phyloP scores from a whole-genome alignment of 352 stramenopile species.

The Globisporangium viniferum region DNA sequence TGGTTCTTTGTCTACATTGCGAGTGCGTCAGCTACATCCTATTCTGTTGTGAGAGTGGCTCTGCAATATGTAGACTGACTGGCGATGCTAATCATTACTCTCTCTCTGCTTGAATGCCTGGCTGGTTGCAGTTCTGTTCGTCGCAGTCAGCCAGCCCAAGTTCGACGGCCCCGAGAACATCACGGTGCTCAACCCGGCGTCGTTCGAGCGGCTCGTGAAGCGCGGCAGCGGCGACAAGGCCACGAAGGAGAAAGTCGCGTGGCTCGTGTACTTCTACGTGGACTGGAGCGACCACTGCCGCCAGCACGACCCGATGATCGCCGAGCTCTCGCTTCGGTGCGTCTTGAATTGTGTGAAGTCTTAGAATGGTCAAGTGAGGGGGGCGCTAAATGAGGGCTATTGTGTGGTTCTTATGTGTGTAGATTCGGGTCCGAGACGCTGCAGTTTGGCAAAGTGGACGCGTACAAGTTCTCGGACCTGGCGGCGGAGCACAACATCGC shows the following conservation, averaged over 20 bases:
- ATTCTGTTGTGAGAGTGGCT: not conserved
- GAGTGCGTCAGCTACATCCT: constrained; percentile 22
- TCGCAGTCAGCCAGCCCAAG: constrained; percentile 53
- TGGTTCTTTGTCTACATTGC: constrained; percentile 61
- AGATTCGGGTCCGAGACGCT: constrained; percentile 51
- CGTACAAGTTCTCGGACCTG: constrained; percentile 62
- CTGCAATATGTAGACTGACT: not conserved
- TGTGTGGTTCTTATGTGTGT: not conserved
- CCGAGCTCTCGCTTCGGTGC: constrained; percentile 62
- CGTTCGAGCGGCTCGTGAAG: constrained; percentile 49
- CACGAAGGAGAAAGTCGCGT: constrained; percentile 35
- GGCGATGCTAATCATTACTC: no score
- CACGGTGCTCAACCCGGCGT: constrained; percentile 37
- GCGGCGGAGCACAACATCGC: constrained; percentile 56
- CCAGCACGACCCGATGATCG: constrained; percentile 70
- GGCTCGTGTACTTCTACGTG: constrained; percentile 71
- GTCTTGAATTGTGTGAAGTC: not conserved
- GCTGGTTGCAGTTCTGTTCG: constrained; percentile 37
- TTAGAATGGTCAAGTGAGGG: not conserved
- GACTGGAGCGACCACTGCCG: constrained; percentile 77
- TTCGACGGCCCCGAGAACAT: constrained; percentile 63
- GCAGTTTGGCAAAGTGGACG: constrained; percentile 64
- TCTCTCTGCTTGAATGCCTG: constrained; percentile 13
- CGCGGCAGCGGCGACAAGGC: constrained; percentile 24
- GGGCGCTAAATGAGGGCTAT: not conserved